phyloP scores from a whole-genome alignment of 1,284 basidiomycete genomes.

The Leccinum fuscescens region DNA sequence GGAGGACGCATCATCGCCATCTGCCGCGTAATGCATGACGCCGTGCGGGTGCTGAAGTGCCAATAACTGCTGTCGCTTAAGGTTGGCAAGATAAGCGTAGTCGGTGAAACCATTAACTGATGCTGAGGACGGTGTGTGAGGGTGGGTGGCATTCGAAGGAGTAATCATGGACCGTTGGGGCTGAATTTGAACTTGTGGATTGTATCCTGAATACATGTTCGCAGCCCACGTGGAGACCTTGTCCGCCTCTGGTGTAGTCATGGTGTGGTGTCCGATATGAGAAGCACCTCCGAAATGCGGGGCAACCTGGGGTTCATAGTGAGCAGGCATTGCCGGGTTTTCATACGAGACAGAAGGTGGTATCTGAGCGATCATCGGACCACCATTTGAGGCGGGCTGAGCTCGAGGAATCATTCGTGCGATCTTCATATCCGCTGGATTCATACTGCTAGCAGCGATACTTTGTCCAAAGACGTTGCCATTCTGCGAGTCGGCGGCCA shows the following conservation, averaged over 20 bases:
- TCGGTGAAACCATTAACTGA: slow-evolving; percentile 22
- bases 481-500: slow-evolving; percentile 21
- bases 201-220: slow-evolving; percentile 34
- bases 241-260: slow-evolving; percentile 23
- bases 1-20: slow-evolving; percentile 44
- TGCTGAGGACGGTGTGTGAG: slow-evolving; percentile 19
- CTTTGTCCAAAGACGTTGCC: slow-evolving; percentile 23
- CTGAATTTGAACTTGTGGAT: slow-evolving; percentile 28
- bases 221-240: slow-evolving; percentile 34
- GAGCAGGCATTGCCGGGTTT: slow-evolving; percentile 33
- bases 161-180: slow-evolving; percentile 34
- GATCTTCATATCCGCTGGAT: slow-evolving; percentile 28
- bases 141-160: slow-evolving; percentile 35
- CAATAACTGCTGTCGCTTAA: slow-evolving; percentile 37
- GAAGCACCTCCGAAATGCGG: slow-evolving; percentile 17
- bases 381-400: slow-evolving; percentile 21
- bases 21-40: slow-evolving; percentile 30
- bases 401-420: slow-evolving; percentile 22
- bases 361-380: slow-evolving; percentile 33
- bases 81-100: slow-evolving; percentile 33
- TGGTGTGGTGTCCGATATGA: slow-evolving; percentile 23
- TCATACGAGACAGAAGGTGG: slow-evolving; percentile 32
- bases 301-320: slow-evolving; percentile 31
- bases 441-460: slow-evolving; percentile 21
- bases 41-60: slow-evolving; percentile 29